Base-by-base conservation (phyloP, 73 alveolate species). In the Stentor roeselii region DNA sequence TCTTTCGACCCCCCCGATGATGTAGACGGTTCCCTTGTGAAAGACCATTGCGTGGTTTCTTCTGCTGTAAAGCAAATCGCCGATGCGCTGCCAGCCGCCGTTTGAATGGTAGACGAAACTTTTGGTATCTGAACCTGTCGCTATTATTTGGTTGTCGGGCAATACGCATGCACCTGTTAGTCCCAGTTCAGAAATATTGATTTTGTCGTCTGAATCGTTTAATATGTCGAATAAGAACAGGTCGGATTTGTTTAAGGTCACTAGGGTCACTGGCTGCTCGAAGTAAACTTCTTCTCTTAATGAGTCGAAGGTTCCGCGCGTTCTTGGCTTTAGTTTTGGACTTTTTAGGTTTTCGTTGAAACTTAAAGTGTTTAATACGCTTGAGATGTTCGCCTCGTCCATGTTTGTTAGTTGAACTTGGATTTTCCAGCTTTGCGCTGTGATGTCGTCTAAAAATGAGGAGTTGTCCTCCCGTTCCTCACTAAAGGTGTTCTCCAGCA, bases 1-100 rank as follows among this genome's bases (percentile, higher is more conserved):
- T 67, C 37, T 21, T 21, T 11, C n/a, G 21, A 0, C 37, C 21
- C 80, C 80, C 14, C 80, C 80, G 14, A 67, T 67, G 11, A 67
- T 40, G 34, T 67, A 67, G 11, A 67, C 80, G 34, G 80, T 67
- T 21, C 80, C 80, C 34, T 67, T 67, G 37, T 67, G 80, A 67
- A 67, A 67, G 14, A 67, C 80, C 50, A 67, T 67, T 27, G 37
- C n/a, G 34, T 67, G 80, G 41, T 40, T 32, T 11, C 41, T 67
- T 2, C 80, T 67, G 0, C 27, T 32, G 34, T 67, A 32, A 30
- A 67, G 21, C 37, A 67, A 67, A 1, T 67, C 80, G 21, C 80
- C 80, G 11, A 67, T 67, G 14, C 37, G 14, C 21, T 67, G n/a
- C 37, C 80, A 67, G 41, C 80, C 80, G 34, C 37, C 34, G 37